Percentiles rank a stretch among this genome's conserved stretches.
These are phyloP conservation scores for Turnera subulata DNA, from an alignment of 345 rosid species.

Conservation along the genomic window DNA sequence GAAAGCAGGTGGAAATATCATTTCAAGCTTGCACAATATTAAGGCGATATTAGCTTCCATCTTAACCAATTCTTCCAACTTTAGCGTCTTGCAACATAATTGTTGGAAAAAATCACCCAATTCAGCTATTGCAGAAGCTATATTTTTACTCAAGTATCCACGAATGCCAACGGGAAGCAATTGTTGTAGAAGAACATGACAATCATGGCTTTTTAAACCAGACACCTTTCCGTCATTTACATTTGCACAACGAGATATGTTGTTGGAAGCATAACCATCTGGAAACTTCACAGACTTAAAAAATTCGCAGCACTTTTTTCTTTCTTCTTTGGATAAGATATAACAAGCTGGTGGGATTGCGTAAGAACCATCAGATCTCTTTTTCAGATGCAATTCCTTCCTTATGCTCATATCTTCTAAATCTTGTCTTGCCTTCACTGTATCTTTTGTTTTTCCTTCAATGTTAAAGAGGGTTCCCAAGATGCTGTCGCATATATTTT, in stretches of 20 bases:
- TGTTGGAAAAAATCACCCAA: no score
- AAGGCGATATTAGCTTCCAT: no score
- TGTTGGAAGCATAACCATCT: background rate
- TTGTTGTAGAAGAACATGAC: no score
- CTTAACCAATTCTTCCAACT: no score
- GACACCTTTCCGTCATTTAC: no score
- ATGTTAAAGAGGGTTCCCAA: slow-evolving; percentile 3
- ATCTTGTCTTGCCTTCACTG: background rate
- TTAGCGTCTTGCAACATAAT: no score
- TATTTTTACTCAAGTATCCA: no score
- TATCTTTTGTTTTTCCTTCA: slow-evolving; percentile 3
- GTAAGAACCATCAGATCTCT: background rate
- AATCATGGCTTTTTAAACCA: no score
- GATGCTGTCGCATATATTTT: slow-evolving; percentile 8
- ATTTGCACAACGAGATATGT: no score
- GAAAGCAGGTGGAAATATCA: background rate
- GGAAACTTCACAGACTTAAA: background rate
- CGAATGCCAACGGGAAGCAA: no score
- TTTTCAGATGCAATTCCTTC: background rate
- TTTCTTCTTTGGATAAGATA: background rate
- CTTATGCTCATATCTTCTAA: background rate
- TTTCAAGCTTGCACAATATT: no score
- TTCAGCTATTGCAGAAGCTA: no score
- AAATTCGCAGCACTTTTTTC: background rate
- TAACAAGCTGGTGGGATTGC: background rate